A percentile compares a stretch with the other conserved stretches of the same genome.
Conservation (phyloP, 108 stramenopile species). For the Skeletonema tropicum region DNA sequence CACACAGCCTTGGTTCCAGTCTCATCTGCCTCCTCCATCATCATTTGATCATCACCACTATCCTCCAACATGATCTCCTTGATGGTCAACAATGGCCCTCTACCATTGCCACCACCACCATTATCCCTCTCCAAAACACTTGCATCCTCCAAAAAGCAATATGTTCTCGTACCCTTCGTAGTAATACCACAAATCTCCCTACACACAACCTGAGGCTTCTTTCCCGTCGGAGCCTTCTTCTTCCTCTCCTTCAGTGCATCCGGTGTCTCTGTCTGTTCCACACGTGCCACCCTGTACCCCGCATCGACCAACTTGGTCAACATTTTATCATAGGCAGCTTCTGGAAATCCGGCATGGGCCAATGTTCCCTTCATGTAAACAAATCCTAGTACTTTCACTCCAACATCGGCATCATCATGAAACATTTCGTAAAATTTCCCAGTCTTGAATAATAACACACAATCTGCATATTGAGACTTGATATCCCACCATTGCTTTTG, state of each 20-base stretch:
- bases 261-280: conserved; percentile 99
- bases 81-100: conserved; percentile 85
- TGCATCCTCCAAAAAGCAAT: conserved; percentile 89
- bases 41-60: neutral
- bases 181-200: conserved; percentile 94
- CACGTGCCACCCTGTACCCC: conserved; percentile 97
- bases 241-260: conserved; percentile 90
- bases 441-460: conserved; percentile 97
- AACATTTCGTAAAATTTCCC: conserved; percentile 97
- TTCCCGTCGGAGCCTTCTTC: conserved; percentile 49
- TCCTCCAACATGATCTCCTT: conserved; percentile 60
- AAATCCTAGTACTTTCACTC: conserved; percentile 83
- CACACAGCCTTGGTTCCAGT: conserved; percentile 65
- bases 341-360: conserved; percentile 98
- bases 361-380: conserved; percentile 96
- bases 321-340: conserved; percentile 89
- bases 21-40: conserved; percentile 32
- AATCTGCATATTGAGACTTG: conserved; percentile 95
- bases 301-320: conserved; percentile 87
- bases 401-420: conserved; percentile 97
- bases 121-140: conserved; percentile 47
- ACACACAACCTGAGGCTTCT: conserved; percentile 89
- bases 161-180: conserved; percentile 92
- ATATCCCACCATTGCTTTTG: conserved; percentile 98
- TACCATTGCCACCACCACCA: conserved; percentile 20